Evolutionary conservation across 441 rosid genomes (phyloP).

Genomic region (Syzygium syzygioides): DNA sequence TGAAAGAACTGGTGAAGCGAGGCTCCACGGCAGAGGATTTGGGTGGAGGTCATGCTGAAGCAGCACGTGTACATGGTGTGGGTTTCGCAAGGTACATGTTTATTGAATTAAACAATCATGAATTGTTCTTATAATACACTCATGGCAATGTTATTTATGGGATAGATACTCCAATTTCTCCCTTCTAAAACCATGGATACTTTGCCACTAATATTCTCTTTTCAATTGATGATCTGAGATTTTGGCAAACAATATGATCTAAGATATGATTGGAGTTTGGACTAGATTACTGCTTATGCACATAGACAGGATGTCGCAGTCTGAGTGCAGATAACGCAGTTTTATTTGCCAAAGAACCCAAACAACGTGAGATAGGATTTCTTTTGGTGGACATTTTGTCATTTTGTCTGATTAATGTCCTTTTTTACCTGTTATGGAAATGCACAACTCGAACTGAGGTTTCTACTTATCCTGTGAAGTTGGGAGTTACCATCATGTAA

Average conservation of each 20-base stretch:
- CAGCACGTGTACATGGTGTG: slow-evolving; percentile 79
- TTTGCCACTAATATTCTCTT: not conserved
- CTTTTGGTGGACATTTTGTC: not conserved
- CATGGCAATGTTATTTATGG: not conserved
- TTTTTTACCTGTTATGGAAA: not conserved
- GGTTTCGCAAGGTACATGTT: slow-evolving; percentile 72
- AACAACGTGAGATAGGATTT: not conserved
- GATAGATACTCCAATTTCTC: not conserved
- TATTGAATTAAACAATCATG: not conserved
- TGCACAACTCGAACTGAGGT: not conserved
- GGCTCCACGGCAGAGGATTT: slow-evolving; percentile 93
- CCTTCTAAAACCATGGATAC: not conserved
- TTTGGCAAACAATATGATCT: not conserved
- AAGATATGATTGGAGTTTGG: not conserved
- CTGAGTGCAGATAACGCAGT: not conserved
- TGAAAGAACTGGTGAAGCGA: slow-evolving; percentile 83
- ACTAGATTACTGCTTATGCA: not conserved
- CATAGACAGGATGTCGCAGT: not conserved
- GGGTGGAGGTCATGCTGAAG: slow-evolving; percentile 94
- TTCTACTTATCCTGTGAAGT: not conserved
- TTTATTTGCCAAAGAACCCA: not conserved
- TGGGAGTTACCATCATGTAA: not conserved
- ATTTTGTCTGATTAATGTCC: not conserved
- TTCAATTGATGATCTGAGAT: not conserved
- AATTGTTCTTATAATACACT: not conserved